Evolutionary conservation across 139 green algal species (phyloP).

Genomic region (Tetradesmus lagerheimii): DNA sequence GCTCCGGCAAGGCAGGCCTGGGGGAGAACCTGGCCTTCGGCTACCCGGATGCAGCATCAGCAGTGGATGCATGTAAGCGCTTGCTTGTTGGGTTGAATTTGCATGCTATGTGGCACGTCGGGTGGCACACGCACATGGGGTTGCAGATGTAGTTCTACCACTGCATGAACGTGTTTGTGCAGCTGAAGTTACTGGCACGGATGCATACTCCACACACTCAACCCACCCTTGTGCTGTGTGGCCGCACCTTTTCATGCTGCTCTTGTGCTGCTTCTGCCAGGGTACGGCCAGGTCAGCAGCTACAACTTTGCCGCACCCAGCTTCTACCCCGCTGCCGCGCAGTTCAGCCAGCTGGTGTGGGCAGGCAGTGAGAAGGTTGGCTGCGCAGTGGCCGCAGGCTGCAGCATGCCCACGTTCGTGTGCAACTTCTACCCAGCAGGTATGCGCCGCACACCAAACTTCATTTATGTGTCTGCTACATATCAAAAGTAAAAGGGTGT

Average conservation of each 20-base stretch:
- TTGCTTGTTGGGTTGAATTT: not conserved
- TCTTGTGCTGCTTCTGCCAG: not conserved
- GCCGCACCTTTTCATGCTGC: slow-evolving; percentile 9
- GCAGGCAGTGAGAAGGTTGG: not conserved
- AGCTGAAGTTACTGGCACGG: too few species aligned
- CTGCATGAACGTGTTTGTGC: too few species aligned
- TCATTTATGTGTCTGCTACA: not conserved
- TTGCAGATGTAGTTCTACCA: too few species aligned
- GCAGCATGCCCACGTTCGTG: slow-evolving; percentile 17
- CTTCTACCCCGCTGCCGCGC: not conserved
- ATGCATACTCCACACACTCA: not conserved
- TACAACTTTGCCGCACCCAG: slow-evolving; percentile 17
- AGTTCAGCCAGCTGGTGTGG: slow-evolving; percentile 52
- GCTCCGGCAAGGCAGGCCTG: not conserved
- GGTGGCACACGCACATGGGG: too few species aligned
- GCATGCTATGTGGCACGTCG: not conserved
- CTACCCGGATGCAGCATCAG: not conserved
- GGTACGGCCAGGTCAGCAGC: not conserved
- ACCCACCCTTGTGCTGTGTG: not conserved
- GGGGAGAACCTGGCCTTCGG: slow-evolving; percentile 31
- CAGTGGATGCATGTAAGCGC: not conserved
- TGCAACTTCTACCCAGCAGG: slow-evolving; percentile 38
- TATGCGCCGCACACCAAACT: not conserved
- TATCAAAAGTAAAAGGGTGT: too few species aligned
- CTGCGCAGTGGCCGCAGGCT: slow-evolving; percentile 8